Base-by-base conservation (phyloP, 192 early-diverging fungal species). In the Podila minutissima region DNA sequence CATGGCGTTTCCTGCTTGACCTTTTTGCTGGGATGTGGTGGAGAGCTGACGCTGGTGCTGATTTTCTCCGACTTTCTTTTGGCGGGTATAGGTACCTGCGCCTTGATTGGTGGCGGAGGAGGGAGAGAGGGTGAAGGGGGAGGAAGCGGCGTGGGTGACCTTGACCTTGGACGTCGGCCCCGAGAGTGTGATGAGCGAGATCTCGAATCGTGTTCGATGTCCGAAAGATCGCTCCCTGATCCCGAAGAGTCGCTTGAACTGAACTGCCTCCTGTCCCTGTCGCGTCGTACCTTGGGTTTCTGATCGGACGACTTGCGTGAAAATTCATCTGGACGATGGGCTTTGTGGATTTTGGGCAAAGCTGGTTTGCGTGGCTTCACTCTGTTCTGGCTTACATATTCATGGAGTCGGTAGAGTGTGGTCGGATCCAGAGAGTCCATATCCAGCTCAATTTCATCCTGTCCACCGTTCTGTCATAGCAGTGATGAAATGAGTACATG, bases 381-480 rank as follows among this genome's bases (percentile, higher is more conserved):
- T 31, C 76, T 85, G 49, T 77, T 89, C 49, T 86, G 87, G 73
- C 87, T 85, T 15, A 97, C 97, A 83, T 95, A 98, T 62, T 94
- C 88, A 76, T 97, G 95, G 49, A 99, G 84, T 74, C 89, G 89
- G 82, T 89, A 94, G 26, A 97, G 88, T 8, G 96, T 97, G 31
- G 83, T 84, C 62, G 91, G 88, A 76, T 95, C 93, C 55, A 98
- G 83, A 0, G 94, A 87, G 71, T 97, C 96, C 82, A 99, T 98
- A 69, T 99, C 98, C 66, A 99, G 86, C 78, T 98, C 97, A 69
- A 98, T 96, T 77, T 98, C 97, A 41, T 95, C 94, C 61, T 93
- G 89, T 8, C 87, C 89, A 28, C 85, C 83, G 59, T 66, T 74
- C 83, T 84, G 66, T 53, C 37, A n/a, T 50, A 64, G 60, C 19